Base-by-base conservation (phyloP, 768 basidiomycete genomes). In the Tulasnella sp. region DNA sequence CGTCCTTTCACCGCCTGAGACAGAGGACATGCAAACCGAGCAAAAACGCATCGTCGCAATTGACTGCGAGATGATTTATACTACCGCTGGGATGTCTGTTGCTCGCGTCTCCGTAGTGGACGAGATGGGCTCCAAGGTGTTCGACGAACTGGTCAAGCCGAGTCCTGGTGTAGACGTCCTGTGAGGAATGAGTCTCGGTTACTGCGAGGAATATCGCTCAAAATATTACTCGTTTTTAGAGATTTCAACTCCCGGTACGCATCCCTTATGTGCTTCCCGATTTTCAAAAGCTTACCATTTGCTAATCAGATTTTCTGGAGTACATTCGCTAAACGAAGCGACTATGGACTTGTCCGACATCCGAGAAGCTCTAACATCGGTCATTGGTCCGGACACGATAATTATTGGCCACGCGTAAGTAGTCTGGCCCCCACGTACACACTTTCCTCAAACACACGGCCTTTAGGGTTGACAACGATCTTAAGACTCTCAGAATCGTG, bases 41-140 rank as follows among this genome's bases (percentile, higher is more conserved):
- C 86, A 92, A 57, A n/a, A n/a, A n/a, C n/a, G n/a, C n/a, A 78
- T 97, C 3, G 86, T 83, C 4, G 89, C 89, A 0, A 73, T 98
- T 49, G 96, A 99, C 67, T 98, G 96, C 66, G 96, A 99, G 69
- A 91, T 98, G 87, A 75, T 97, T 7, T 91, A 93, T 70, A 86
- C 90, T 0, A 97, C 93, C 0, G 87, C 86, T 4, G 96, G 96
- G 0, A 80, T 90, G 77, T 82, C 84, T 19, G 80, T 96, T 3
- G 94, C 91, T 2, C 79, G 96, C 3, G 82, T 96, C 2, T 96
- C 93, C 0, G 79, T 94, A 6, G 80, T 98, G 1, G 86, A 94
- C 65, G 83, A 82, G 6, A 67, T 73, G 0, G 90, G 89, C 1
- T 71, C 72, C 25, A 73, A 80, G 51, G 75, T 97, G 2, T 82